Evolutionary conservation across 2,329 filamentous ascomycete species (phyloP).

Genomic region (Pseudogymnoascus sp.): DNA sequence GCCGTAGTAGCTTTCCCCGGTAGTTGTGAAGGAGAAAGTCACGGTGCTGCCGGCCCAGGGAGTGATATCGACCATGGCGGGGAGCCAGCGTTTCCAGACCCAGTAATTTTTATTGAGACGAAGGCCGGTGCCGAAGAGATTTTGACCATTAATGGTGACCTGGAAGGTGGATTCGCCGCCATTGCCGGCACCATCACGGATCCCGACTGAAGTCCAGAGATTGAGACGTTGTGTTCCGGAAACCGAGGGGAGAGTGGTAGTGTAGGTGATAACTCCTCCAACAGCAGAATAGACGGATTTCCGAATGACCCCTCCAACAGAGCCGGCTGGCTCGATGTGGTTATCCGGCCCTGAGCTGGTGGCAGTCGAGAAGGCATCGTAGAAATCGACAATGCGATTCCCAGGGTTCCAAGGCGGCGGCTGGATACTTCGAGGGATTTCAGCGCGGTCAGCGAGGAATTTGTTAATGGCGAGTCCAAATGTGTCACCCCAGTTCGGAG

Average conservation of each 20-base stretch:
- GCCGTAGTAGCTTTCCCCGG: conserved; percentile 11
- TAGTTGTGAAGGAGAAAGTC: conserved; percentile 12
- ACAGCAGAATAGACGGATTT: conserved; percentile 16
- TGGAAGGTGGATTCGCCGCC: conserved; percentile 16
- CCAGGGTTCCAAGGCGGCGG: conserved; percentile 16
- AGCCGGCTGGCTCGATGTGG: conserved; percentile 12
- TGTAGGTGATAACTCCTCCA: conserved; percentile 11
- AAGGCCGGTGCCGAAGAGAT: conserved; percentile 13
- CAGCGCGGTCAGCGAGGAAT: conserved; percentile 13
- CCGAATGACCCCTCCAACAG: conserved; percentile 13
- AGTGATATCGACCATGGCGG: conserved; percentile 15
- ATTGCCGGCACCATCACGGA: conserved; percentile 15
- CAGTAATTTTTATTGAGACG: conserved; percentile 14
- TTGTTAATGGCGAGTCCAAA: conserved; percentile 14
- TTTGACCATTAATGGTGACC: conserved; percentile 12
- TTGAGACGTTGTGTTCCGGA: conserved; percentile 12
- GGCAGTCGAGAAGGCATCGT: conserved; percentile 11
- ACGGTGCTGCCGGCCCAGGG: conserved; percentile 14
- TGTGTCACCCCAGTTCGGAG: conserved; percentile 13
- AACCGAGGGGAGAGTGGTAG: conserved; percentile 11
- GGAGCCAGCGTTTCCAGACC: conserved; percentile 15
- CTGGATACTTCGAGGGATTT: conserved; percentile 12
- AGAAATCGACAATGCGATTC: conserved; percentile 13
- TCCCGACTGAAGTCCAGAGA: conserved; percentile 16
- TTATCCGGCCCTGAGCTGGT: conserved; percentile 13